Conservation (phyloP, 2,329 filamentous ascomycete genomes). For the Aspergillus pseudotamarii region DNA sequence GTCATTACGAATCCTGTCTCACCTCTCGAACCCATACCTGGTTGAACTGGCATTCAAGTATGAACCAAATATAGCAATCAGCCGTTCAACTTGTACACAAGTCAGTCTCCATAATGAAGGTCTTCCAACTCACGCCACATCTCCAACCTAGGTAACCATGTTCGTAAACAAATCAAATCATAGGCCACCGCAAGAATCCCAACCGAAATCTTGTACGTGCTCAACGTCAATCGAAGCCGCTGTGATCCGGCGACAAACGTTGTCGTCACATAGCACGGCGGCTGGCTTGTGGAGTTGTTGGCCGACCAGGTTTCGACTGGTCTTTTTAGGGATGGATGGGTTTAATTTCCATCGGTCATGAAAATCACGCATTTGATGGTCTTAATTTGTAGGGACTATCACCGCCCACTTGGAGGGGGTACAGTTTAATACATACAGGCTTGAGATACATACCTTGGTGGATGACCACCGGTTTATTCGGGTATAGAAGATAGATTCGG, state of each 20-base stretch:
- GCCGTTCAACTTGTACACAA: background rate
- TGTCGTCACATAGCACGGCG: constrained; percentile 3
- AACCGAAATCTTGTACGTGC: background rate
- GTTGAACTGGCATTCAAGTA: background rate
- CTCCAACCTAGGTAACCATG: background rate
- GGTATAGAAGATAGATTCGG: background rate
- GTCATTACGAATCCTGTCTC: constrained; percentile 14
- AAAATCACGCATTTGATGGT: background rate
- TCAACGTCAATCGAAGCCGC: constrained; percentile 5
- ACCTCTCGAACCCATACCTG: background rate
- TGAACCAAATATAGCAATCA: background rate
- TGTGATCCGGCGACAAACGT: constrained; percentile 2
- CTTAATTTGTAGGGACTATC: background rate
- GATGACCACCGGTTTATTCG: background rate
- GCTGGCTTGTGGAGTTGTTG: constrained; percentile 3
- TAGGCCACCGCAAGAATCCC: background rate
- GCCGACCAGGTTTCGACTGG: background rate
- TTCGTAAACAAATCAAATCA: background rate
- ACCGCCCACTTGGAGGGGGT: background rate
- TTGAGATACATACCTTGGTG: background rate
- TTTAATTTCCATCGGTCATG: background rate
- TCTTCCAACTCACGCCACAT: background rate
- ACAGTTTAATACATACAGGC: background rate
- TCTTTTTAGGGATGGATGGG: background rate
- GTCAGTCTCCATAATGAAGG: background rate